phyloP scores from a whole-genome alignment of 2,329 filamentous ascomycete genomes.

The Aaosphaeria arxii region DNA sequence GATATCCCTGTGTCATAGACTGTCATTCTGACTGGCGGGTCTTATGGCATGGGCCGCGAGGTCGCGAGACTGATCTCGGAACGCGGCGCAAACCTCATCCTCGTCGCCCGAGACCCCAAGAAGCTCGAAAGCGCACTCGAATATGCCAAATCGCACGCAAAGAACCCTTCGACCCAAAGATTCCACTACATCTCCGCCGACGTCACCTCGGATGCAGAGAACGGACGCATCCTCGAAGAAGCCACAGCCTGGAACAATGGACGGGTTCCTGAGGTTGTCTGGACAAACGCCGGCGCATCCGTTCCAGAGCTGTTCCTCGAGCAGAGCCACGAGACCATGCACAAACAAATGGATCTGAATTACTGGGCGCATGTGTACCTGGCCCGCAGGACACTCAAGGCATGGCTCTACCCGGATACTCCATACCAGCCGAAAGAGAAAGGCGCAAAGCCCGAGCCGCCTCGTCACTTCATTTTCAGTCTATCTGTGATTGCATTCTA shows the following conservation, averaged over 20 bases:
- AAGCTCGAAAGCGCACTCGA: slow-evolving; percentile 72
- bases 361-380: slow-evolving; percentile 87
- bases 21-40: slow-evolving; percentile 83
- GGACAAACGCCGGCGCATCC: slow-evolving; percentile 80
- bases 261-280: slow-evolving; percentile 75
- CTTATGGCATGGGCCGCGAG: slow-evolving; percentile 85
- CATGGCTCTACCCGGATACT: slow-evolving; percentile 61
- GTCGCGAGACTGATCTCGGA: slow-evolving; percentile 70
- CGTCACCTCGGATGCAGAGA: slow-evolving; percentile 68
- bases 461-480: slow-evolving; percentile 85
- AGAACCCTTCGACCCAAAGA: slow-evolving; percentile 63
- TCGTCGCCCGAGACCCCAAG: slow-evolving; percentile 72
- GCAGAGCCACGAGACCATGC: slow-evolving; percentile 62
- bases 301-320: slow-evolving; percentile 76
- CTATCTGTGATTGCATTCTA: slow-evolving; percentile 73
- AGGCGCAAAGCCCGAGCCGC: slow-evolving; percentile 29
- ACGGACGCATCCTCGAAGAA: slow-evolving; percentile 66
- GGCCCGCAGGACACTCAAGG: slow-evolving; percentile 71
- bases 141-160: slow-evolving; percentile 66
- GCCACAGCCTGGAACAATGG: slow-evolving; percentile 76
- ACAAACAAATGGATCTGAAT: slow-evolving; percentile 86
- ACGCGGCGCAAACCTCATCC: slow-evolving; percentile 82
- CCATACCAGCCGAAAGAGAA: slow-evolving; percentile 34
- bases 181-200: slow-evolving; percentile 86
- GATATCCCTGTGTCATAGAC: slow-evolving; percentile 56